These are phyloP conservation scores for Blepharisma japonicum DNA, from an alignment of 73 alveolate genomes.

Conservation along the genomic window DNA sequence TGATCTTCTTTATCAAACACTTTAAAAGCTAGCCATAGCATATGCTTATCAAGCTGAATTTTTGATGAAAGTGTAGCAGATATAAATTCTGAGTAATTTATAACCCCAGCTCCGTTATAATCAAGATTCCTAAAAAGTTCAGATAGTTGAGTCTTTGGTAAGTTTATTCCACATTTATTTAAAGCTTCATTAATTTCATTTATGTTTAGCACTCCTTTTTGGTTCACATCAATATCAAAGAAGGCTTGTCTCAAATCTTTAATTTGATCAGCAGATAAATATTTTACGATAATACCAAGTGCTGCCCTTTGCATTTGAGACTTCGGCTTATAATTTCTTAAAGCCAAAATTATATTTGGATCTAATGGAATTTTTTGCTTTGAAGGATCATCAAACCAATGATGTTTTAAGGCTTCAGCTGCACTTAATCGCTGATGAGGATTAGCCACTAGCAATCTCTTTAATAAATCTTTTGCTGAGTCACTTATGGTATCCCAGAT, in stretches of 20 bases:
- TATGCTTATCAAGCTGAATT: slow-evolving; percentile 36
- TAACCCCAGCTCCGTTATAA: not conserved
- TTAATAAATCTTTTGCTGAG: slow-evolving; percentile 58
- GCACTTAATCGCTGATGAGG: slow-evolving; percentile 77
- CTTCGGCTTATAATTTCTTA: not conserved
- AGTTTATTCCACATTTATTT: not conserved
- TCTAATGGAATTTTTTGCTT: too few relatives aligned
- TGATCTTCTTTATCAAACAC: slow-evolving; percentile 46
- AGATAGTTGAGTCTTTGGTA: not conserved
- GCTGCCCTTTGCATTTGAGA: not conserved
- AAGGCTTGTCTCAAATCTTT: not conserved
- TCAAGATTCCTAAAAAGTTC: not conserved
- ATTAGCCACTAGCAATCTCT: slow-evolving; percentile 66
- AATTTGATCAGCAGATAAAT: not conserved
- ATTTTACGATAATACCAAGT: slow-evolving; percentile 2
- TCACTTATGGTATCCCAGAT: slow-evolving; percentile 41
- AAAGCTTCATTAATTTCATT: not conserved
- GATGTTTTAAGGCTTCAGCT: slow-evolving; percentile 36
- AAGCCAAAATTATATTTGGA: not conserved
- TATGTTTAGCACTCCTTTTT: not conserved
- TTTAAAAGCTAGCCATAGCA: slow-evolving; percentile 51
- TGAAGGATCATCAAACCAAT: slow-evolving; percentile 2
- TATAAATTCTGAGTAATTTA: not conserved
- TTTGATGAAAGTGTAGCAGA: slow-evolving; percentile 31
- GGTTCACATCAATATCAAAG: not conserved